phyloP scores from a whole-genome alignment of 169 alveolate species.

The Plasmodium ovale region DNA sequence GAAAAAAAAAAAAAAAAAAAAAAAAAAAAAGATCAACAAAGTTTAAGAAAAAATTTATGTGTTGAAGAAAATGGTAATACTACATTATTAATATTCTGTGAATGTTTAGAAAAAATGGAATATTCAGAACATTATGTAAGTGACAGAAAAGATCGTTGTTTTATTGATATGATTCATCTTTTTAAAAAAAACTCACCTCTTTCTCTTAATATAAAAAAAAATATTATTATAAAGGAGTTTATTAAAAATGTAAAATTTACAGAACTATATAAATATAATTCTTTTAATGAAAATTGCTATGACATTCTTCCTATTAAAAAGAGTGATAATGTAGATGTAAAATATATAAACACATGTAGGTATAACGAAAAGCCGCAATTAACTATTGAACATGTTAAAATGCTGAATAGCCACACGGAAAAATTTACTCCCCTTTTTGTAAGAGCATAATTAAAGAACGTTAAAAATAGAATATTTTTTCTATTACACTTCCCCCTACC shows the following conservation, averaged over 20 bases:
- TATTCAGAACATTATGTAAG: constrained; percentile 47
- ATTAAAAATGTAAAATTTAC: constrained; percentile 59
- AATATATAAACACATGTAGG: constrained; percentile 50
- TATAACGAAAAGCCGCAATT: constrained; percentile 50
- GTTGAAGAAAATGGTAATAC: no score
- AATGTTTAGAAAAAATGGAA: constrained; percentile 59
- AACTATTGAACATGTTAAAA: constrained; percentile 56
- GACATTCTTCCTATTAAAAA: constrained; percentile 28
- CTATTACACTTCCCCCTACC: no score
- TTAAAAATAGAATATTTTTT: no score
- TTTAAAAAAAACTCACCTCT: constrained; percentile 32
- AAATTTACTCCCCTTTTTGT: constrained; percentile 60
- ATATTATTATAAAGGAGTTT: constrained; percentile 63
- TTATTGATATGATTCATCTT: constrained; percentile 57
- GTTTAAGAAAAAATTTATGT: neutral
- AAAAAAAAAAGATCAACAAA: neutral
- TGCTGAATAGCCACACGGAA: constrained; percentile 50
- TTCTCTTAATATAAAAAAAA: constrained; percentile 46
- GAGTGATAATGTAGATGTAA: constrained; percentile 25
- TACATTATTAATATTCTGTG: constrained; percentile 25
- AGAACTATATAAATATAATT: constrained; percentile 45
- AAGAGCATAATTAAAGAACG: constrained; percentile 21
- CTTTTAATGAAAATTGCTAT: constrained; percentile 28
- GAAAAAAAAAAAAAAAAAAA: neutral
- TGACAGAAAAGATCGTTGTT: constrained; percentile 30